Evolutionary conservation across 805 yeast species (phyloP).

Genomic region (Suhomyces tanzawaensis): DNA sequence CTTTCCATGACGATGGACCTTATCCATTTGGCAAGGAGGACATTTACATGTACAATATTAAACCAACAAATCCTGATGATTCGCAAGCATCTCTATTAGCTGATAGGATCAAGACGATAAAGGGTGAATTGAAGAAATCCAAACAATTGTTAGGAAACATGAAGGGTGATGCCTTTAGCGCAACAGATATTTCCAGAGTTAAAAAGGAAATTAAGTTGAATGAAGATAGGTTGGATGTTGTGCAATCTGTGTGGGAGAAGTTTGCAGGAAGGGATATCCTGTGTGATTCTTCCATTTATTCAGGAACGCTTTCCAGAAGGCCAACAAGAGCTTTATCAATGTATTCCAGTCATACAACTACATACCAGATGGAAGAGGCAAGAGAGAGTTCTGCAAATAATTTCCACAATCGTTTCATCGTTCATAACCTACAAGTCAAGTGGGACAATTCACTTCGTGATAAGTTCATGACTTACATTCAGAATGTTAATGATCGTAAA

Average conservation of each 20-base stretch:
- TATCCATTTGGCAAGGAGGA: slow-evolving; percentile 61
- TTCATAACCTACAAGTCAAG: slow-evolving; percentile 69
- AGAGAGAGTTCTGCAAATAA: slow-evolving; percentile 24
- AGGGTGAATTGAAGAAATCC: slow-evolving; percentile 13
- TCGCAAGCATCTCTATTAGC: slow-evolving; percentile 49
- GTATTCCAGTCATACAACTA: slow-evolving; percentile 29
- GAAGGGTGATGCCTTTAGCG: not conserved
- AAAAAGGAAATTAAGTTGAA: slow-evolving; percentile 24
- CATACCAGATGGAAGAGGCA: slow-evolving; percentile 24
- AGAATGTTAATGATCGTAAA: slow-evolving; percentile 42
- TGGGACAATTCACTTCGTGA: slow-evolving; percentile 77
- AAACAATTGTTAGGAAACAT: not conserved
- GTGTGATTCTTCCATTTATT: slow-evolving; percentile 5
- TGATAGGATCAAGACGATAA: slow-evolving; percentile 14
- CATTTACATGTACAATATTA: slow-evolving; percentile 67
- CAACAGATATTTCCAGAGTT: slow-evolving; percentile 11
- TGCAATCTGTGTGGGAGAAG: slow-evolving; percentile 23
- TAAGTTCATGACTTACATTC: slow-evolving; percentile 55
- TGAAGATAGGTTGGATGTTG: slow-evolving; percentile 22
- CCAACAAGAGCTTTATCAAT: slow-evolving; percentile 15
- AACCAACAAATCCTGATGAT: slow-evolving; percentile 50
- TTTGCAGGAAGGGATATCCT: slow-evolving; percentile 6
- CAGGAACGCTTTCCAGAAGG: not conserved
- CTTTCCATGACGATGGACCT: slow-evolving; percentile 39
- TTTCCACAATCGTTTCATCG: slow-evolving; percentile 66